phyloP scores from a whole-genome alignment of 1,284 basidiomycete genomes.

The Melampsora americana region DNA sequence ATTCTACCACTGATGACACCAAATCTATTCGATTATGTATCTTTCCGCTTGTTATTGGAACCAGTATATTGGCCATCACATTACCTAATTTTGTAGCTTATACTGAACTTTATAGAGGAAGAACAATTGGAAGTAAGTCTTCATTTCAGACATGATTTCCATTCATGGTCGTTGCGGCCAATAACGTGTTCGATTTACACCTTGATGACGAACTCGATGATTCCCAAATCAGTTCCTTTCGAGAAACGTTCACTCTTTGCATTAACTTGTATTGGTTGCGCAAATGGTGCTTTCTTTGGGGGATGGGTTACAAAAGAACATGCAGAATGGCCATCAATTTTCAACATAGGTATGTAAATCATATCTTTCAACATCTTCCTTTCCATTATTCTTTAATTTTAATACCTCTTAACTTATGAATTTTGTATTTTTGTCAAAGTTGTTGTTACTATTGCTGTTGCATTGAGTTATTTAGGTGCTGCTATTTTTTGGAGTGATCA shows the following conservation, averaged over 20 bases:
- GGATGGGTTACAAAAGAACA: neutral
- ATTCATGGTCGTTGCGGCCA: neutral
- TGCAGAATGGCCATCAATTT: neutral
- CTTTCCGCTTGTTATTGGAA: neutral
- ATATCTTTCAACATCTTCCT: neutral
- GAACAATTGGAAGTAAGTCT: neutral
- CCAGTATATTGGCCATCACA: neutral
- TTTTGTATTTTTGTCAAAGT: neutral
- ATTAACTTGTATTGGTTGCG: neutral
- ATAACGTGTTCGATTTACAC: too few relatives aligned
- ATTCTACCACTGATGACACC: neutral
- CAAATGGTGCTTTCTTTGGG: neutral
- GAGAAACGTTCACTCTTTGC: neutral
- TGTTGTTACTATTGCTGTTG: neutral
- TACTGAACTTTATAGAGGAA: neutral
- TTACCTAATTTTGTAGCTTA: conserved; percentile 1
- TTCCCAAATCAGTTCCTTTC: neutral
- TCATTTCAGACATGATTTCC: neutral
- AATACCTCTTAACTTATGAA: neutral
- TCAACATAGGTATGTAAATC: neutral
- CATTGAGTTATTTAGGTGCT: neutral
- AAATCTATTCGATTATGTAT: neutral
- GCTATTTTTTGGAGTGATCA: conserved; percentile 4
- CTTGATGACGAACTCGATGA: neutral
- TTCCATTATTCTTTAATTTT: too few relatives aligned